Conservation (phyloP, 106 monocot genomes). For the Dendrobium catenatum region DNA sequence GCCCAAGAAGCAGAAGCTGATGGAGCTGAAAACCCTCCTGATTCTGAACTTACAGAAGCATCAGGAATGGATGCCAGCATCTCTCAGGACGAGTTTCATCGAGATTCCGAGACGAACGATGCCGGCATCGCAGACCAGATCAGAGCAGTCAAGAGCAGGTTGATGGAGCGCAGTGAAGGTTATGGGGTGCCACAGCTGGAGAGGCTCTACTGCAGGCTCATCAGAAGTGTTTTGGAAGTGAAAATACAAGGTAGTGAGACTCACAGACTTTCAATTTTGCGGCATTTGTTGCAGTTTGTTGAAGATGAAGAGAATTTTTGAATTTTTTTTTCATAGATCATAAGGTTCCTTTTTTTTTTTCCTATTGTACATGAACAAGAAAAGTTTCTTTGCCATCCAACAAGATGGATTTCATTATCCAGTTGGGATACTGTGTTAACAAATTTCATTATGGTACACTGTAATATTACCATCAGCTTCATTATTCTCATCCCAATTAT, state of each 20-base stretch:
- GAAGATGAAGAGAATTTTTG: slow-evolving; percentile 71
- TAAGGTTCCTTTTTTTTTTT: neutral
- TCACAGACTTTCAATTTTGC: slow-evolving; percentile 47
- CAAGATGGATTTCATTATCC: neutral
- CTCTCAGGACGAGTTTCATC: neutral
- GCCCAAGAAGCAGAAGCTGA: slow-evolving; percentile 27
- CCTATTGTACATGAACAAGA: slow-evolving; percentile 1
- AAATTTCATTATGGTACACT: too few relatives aligned
- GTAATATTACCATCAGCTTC: too few relatives aligned
- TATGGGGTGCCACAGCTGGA: slow-evolving; percentile 80
- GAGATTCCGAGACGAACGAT: slow-evolving; percentile 14
- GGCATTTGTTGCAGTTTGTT: slow-evolving; percentile 58
- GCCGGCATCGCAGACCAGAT: slow-evolving; percentile 40
- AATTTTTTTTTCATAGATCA: slow-evolving; percentile 10
- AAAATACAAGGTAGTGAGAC: slow-evolving; percentile 39
- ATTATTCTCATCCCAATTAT: too few relatives aligned
- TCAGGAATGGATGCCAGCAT: slow-evolving; percentile 6
- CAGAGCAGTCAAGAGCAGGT: slow-evolving; percentile 26
- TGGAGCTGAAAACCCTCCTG: slow-evolving; percentile 8
- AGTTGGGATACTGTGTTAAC: neutral
- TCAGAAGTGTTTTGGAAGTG: slow-evolving; percentile 43
- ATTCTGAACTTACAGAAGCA: slow-evolving; percentile 22
- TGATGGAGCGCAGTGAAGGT: slow-evolving; percentile 39
- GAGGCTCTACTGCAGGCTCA: slow-evolving; percentile 62
- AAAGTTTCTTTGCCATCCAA: neutral